phyloP scores from a whole-genome alignment of 2,329 filamentous ascomycete species.

The Epichloe typhina region DNA sequence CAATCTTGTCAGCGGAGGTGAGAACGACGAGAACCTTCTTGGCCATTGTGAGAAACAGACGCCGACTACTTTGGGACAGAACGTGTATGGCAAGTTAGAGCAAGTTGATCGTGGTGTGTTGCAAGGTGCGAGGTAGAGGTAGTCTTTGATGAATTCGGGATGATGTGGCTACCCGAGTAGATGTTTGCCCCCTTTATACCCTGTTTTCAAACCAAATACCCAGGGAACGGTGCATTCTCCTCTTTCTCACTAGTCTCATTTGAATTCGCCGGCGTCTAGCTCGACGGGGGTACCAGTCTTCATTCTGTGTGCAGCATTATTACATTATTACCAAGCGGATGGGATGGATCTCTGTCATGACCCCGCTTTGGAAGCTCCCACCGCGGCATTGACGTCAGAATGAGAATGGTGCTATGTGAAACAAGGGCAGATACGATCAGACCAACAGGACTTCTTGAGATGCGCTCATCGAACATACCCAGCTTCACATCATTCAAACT shows the following conservation, averaged over 20 bases:
- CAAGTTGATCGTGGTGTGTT: background rate
- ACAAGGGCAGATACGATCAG: too few species aligned
- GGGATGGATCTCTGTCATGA: background rate
- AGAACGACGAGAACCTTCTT: conserved; percentile 59
- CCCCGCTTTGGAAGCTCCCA: background rate
- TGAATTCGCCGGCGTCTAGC: background rate
- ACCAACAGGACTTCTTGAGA: too few species aligned
- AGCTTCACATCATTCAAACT: too few species aligned
- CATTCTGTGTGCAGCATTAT: background rate
- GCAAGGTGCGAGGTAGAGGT: background rate
- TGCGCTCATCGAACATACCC: too few species aligned
- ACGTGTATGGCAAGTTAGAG: too few species aligned
- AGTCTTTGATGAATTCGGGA: too few species aligned
- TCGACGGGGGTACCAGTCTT: background rate
- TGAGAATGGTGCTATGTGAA: background rate
- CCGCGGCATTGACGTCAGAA: background rate
- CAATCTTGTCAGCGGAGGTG: conserved; percentile 44
- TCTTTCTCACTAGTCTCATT: background rate
- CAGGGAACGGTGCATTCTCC: background rate
- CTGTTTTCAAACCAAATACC: background rate
- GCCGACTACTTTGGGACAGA: background rate
- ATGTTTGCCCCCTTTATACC: background rate
- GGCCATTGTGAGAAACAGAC: conserved; percentile 22
- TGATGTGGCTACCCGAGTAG: background rate
- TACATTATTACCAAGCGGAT: background rate